Base-by-base conservation (phyloP, 345 rosid genomes). In the Arabis alpina region DNA sequence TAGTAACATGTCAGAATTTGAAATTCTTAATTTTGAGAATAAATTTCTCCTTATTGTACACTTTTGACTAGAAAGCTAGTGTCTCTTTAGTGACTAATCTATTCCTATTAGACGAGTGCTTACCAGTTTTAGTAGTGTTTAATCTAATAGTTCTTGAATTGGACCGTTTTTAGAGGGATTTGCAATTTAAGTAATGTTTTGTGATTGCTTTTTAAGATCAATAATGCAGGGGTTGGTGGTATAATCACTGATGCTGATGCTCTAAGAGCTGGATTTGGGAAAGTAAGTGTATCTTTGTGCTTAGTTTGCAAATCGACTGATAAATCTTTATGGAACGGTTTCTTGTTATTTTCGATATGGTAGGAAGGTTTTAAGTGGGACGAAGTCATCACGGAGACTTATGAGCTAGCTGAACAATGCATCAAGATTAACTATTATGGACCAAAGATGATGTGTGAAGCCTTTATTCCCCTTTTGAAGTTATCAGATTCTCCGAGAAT, bases 181-280 rank as follows among this genome's bases (percentile, higher is more conserved):
- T n/a, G 6, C 37, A n/a, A 14, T 48, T 14, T 6, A 41, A 37
- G 50, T 39, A 34, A 34, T 57, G 50, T 48, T 7, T 28, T 60
- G 53, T 61, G 27, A 53, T 71, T 53, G 37, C 3, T 50, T 76
- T 37, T 28, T 56, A 41, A 82, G 88, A 73, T 82, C 30, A 86
- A 84, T 69, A 86, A 82, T 57, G 86, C 88, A 16, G 91, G 82
- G n/a, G 44, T 84, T 66, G 10, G 3, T 61, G 84, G 84, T 68
- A 23, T 15, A 8, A 27, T 19, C 56, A 10, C 48, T 3, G 81
- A 82, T 54, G 13, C 0, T 19, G 76, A 77, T 36, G 62, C 81
- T 55, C 4, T 76, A 6, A 55, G 37, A 37, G 75, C 78, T 49
- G 47, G 70, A 23, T 23, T 24, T 27, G 61, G 50, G 19, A 54